Evolutionary conservation across 208 protist species (phyloP).

Genomic region (Lotmaria passim): DNA sequence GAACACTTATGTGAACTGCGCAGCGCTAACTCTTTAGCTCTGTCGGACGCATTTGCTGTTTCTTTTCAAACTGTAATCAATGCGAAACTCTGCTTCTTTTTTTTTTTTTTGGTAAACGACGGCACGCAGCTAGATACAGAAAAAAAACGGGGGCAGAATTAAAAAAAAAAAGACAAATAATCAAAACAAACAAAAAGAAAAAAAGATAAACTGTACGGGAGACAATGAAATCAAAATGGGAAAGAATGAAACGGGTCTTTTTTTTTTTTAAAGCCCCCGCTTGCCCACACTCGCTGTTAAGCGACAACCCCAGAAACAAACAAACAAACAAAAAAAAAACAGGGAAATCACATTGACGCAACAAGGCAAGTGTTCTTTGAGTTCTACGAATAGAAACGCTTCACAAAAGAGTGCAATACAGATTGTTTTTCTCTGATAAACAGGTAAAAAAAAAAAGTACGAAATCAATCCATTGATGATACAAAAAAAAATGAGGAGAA

Average conservation of each 20-base stretch:
- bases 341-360: background rate
- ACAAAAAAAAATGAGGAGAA: background rate
- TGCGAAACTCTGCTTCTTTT: background rate
- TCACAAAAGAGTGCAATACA: background rate
- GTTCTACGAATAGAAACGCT: too few relatives aligned
- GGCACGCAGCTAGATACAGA: background rate
- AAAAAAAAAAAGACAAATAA: conserved; percentile 32
- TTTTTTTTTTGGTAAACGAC: background rate
- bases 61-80: background rate
- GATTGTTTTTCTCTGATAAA: background rate
- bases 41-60: background rate
- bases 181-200: conserved; percentile 4
- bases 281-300: too few relatives aligned
- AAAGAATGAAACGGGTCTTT: background rate
- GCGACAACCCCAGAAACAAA: too few relatives aligned
- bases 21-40: background rate
- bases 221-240: background rate
- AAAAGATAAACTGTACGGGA: background rate
- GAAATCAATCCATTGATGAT: background rate
- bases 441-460: conserved; percentile 13
- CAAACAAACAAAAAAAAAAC: conserved; percentile 23
- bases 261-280: too few relatives aligned
- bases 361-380: too few relatives aligned
- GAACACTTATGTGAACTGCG: background rate
- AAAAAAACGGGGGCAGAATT: conserved; percentile 8